Evolutionary conservation across 2,329 filamentous ascomycete genomes (phyloP).

Genomic region (Macrophomina pseudophaseolina): DNA sequence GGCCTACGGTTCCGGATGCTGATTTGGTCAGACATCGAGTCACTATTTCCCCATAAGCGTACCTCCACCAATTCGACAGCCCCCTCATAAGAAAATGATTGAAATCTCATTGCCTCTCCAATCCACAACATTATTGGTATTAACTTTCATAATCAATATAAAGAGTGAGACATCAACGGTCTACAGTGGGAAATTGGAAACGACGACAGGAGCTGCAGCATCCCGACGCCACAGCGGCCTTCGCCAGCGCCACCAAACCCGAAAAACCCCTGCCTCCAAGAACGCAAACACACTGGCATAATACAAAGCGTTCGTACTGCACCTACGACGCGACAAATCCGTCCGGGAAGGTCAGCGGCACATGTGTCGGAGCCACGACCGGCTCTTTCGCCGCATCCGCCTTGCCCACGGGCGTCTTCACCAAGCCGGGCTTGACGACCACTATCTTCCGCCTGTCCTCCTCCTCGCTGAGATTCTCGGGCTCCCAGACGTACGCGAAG

Average conservation of each 20-base stretch:
- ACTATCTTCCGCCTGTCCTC: constrained; percentile 5
- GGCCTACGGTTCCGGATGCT: too few relatives aligned
- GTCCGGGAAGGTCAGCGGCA: constrained; percentile 7
- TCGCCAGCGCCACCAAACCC: not conserved
- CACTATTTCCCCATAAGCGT: too few relatives aligned
- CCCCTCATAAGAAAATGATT: too few relatives aligned
- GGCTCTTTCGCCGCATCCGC: not conserved
- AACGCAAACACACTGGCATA: not conserved
- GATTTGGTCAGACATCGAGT: too few relatives aligned
- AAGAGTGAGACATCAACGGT: too few relatives aligned
- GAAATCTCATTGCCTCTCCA: too few relatives aligned
- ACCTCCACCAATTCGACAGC: too few relatives aligned
- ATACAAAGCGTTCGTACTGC: not conserved
- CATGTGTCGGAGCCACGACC: not conserved
- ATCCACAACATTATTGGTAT: too few relatives aligned
- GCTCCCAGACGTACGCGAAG: not conserved
- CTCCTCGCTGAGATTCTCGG: not conserved
- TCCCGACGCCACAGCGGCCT: too few relatives aligned
- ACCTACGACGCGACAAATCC: not conserved
- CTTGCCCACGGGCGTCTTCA: not conserved
- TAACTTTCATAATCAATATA: too few relatives aligned
- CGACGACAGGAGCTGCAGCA: too few relatives aligned
- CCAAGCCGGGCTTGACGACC: not conserved
- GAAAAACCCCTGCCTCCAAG: not conserved
- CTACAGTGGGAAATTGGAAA: too few relatives aligned